Evolutionary conservation across 129 eudicot genomes (phyloP), one percentile per base, ranked within the genome.

Genomic region (Dittrichia graveolens): DNA sequence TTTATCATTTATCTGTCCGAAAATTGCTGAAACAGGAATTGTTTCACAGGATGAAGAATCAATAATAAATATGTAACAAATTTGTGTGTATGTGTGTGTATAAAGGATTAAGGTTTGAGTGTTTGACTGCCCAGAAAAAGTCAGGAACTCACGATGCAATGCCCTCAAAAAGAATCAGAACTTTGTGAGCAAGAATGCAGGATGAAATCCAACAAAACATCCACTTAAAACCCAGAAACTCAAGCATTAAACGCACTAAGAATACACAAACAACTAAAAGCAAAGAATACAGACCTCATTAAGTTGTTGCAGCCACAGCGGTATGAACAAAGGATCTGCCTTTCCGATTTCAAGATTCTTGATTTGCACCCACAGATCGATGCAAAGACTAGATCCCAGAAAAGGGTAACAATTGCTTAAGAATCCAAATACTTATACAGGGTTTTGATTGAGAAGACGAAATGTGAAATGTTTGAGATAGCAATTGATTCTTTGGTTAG

Each of bases 401-500:
- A 60, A 18, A 48, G 57, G 46, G 16, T 34, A 45, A 6, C 6
- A 47, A 67, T 43, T 43, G 47, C 72, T 67, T 24, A 24, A 24
- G 31, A 24, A 24, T 24, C 31, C 31, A 24, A 24, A 24, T 24
- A 24, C 31, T 49, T 37, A 8, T 3, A 19, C 6, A 24, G 53
- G 57, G 43, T 12, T 7, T 15, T 41, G 48, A 34, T 4, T 12
- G 11, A 56, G 65, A 55, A 43, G 67, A 72, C 57, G 67, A 59
- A 59, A 61, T 73, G 78, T 73, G 61, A 46, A 73, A 73, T 73
- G 24, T 48, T 35, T 43, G 73, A 35, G 60, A 63, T 74, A 10
- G 78, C 44, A 74, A 64, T 49, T 19, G 72, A 61, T 48, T 24
- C 18, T 10, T 35, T 5, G 19, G 69, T 65, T 74, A 74, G 71